Evolutionary conservation across 176 grass and related monocot genomes (phyloP).

Genomic region (Oryza australiensis): DNA sequence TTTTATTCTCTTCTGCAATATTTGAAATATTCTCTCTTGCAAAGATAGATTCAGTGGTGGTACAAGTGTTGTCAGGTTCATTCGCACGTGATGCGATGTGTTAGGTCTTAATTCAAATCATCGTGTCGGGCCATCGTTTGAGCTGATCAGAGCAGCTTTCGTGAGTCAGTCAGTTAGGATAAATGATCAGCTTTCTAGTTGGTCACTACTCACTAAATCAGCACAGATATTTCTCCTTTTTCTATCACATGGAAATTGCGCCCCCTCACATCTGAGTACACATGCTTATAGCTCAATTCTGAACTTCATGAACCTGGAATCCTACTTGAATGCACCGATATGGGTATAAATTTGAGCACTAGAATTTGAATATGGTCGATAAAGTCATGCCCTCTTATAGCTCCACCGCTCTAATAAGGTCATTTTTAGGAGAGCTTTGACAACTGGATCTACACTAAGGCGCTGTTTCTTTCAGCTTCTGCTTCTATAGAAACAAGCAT

Average conservation of each 20-base stretch:
- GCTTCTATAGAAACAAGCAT: no score
- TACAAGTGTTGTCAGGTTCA: slow-evolving; percentile 39
- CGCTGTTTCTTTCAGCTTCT: no score
- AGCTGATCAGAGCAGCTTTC: slow-evolving; percentile 17
- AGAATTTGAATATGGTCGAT: neutral
- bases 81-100: slow-evolving; percentile 35
- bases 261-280: neutral
- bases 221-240: neutral
- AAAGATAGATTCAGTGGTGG: slow-evolving; percentile 7
- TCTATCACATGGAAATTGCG: neutral
- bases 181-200: slow-evolving; percentile 16
- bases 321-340: neutral
- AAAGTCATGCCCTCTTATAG: neutral
- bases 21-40: neutral
- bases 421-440: no score
- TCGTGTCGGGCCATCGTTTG: slow-evolving; percentile 16
- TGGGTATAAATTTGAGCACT: neutral
- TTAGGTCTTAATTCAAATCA: slow-evolving; percentile 41
- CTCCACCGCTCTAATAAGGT: neutral
- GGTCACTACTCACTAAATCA: neutral
- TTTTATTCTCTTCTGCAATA: neutral
- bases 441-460: no score
- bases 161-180: neutral
- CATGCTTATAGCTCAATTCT: neutral
- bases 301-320: neutral